Percentiles rank a stretch among this genome's conserved stretches.
Evolutionary conservation across 2,329 filamentous ascomycete species (phyloP).

Genomic region (Colletotrichum caudatum): DNA sequence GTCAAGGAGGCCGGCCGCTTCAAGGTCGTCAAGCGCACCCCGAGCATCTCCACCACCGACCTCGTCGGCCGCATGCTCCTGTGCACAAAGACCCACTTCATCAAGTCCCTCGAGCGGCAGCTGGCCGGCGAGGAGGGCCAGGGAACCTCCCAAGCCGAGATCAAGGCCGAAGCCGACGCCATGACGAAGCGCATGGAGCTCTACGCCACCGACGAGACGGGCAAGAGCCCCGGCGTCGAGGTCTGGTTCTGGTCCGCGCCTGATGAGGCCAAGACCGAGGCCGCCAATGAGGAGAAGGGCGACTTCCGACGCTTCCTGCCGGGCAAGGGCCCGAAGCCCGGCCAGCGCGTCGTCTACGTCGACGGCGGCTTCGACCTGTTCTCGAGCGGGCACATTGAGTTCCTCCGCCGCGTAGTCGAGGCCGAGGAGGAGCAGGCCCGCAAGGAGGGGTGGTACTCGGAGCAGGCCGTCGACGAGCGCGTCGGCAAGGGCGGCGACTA

Average conservation of each 20-base stretch:
- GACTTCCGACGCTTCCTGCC: constrained; percentile 75
- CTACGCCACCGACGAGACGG: constrained; percentile 89
- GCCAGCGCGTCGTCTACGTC: constrained; percentile 91
- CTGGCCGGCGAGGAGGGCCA: constrained; percentile 79
- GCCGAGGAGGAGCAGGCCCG: constrained; percentile 78
- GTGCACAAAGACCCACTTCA: constrained; percentile 94
- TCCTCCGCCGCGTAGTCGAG: constrained; percentile 81
- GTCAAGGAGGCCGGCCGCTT: constrained; percentile 95
- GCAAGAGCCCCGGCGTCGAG: constrained; percentile 80
- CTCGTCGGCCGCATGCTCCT: constrained; percentile 98
- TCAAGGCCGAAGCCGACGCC: constrained; percentile 69
- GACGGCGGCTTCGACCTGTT: constrained; percentile 98
- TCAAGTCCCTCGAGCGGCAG: constrained; percentile 78
- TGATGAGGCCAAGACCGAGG: constrained; percentile 58
- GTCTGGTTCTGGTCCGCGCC: constrained; percentile 86
- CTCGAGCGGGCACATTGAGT: constrained; percentile 96
- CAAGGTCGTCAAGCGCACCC: constrained; percentile 96
- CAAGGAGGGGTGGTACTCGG: constrained; percentile 79
- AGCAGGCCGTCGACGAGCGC: constrained; percentile 73
- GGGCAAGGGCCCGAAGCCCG: constrained; percentile 78
- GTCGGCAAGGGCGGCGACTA: constrained; percentile 79
- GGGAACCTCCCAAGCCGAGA: constrained; percentile 74
- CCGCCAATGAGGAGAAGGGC: constrained; percentile 70
- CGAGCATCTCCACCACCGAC: constrained; percentile 96
- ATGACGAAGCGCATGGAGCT: constrained; percentile 84